phyloP scores from a whole-genome alignment of 169 alveolate genomes.

The Cyclospora cayetanensis region DNA sequence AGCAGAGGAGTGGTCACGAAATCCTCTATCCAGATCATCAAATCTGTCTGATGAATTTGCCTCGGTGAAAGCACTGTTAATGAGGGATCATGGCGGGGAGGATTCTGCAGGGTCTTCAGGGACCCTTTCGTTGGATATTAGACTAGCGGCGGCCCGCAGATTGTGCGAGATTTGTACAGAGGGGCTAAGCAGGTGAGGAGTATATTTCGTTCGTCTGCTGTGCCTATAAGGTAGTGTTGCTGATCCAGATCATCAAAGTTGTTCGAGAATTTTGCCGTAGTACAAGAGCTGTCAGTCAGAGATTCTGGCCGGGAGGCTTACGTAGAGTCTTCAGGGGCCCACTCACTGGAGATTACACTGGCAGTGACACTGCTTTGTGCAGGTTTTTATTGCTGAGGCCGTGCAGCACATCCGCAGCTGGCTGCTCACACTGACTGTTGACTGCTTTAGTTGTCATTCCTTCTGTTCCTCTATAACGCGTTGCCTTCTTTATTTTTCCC shows the following conservation, averaged over 20 bases:
- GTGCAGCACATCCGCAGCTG: not conserved
- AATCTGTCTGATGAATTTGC: not conserved
- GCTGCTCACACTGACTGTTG: not conserved
- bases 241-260: not conserved
- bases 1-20: not conserved
- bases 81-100: not conserved
- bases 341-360: no score
- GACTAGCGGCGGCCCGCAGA: not conserved
- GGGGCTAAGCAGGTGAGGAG: not conserved
- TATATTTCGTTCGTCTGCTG: no score
- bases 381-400: not conserved
- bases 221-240: no score
- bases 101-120: not conserved
- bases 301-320: no score
- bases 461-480: not conserved
- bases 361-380: no score
- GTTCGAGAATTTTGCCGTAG: not conserved
- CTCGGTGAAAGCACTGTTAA: not conserved
- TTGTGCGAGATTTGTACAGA: not conserved
- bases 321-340: no score
- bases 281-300: no score
- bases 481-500: not conserved
- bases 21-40: not conserved
- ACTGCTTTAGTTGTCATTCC: not conserved
- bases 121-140: no score